Conservation (phyloP, 345 rosid genomes). For the Cardamine resedifolia region DNA sequence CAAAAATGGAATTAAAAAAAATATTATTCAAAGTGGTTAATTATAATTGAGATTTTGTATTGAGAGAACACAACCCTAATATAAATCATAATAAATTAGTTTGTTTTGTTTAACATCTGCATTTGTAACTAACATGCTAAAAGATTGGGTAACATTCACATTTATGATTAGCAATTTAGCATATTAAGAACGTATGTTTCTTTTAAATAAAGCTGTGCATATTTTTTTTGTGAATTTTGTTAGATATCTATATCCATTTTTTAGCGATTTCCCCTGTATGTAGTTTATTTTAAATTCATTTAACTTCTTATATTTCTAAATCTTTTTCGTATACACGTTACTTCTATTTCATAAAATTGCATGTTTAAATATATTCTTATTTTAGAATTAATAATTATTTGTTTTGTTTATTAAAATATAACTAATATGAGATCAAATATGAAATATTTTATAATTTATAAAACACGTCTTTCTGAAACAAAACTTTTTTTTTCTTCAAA, state of each 20-base stretch:
- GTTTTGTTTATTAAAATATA: no score
- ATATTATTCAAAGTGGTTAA: background rate
- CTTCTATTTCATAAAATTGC: no score
- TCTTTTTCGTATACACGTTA: no score
- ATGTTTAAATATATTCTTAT: no score
- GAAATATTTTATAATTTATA: no score
- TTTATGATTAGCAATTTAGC: background rate
- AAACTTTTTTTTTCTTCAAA: no score
- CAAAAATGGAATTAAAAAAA: background rate
- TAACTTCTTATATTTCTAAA: no score
- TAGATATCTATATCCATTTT: background rate
- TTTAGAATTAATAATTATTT: no score
- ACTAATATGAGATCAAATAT: no score
- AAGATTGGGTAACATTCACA: background rate
- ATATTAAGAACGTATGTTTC: background rate
- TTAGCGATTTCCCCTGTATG: background rate
- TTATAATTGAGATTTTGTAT: background rate
- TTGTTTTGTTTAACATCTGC: background rate
- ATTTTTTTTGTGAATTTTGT: background rate
- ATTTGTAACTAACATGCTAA: background rate
- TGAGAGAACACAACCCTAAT: background rate
- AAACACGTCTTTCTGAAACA: no score
- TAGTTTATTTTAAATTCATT: background rate
- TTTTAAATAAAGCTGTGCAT: background rate
- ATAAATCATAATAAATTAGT: background rate